Evolutionary conservation across 169 alveolate species (phyloP).

Genomic region (Plasmodium knowlesi): DNA sequence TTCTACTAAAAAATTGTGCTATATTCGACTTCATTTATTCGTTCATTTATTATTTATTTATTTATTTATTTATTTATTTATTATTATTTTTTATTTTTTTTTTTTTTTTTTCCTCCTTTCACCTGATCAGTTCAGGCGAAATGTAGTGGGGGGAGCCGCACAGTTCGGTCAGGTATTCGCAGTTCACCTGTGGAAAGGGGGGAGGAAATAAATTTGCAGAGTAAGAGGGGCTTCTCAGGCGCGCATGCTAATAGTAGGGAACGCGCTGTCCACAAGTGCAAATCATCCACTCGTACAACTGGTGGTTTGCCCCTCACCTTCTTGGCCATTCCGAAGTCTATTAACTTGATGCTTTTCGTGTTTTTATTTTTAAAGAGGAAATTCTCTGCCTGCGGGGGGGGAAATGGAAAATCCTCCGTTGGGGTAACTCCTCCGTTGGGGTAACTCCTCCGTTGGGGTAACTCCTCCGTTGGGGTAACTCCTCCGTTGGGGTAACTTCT

Average conservation of each 20-base stretch:
- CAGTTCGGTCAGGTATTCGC: slow-evolving; percentile 77
- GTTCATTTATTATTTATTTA: no score
- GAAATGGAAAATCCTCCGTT: neutral
- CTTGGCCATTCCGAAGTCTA: slow-evolving; percentile 85
- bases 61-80: no score
- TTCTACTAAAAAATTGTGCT: neutral
- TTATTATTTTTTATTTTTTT: no score
- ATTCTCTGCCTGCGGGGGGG: slow-evolving; percentile 36
- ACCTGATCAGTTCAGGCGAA: slow-evolving; percentile 84
- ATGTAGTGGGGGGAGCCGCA: slow-evolving; percentile 85
- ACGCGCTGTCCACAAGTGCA: neutral
- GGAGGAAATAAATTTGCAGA: neutral
- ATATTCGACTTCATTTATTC: no score
- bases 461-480: neutral
- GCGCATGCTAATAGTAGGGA: no score
- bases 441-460: neutral
- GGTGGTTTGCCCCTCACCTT: slow-evolving; percentile 29
- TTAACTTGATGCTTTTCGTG: slow-evolving; percentile 74
- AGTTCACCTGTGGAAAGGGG: slow-evolving; percentile 26
- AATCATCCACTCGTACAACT: neutral
- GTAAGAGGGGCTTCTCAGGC: neutral
- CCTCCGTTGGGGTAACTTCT: neutral
- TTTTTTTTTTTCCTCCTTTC: neutral
- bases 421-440: neutral
- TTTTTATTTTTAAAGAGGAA: slow-evolving; percentile 64